Conservation (phyloP, 2,329 filamentous ascomycete genomes). For the Fusarium setosum region DNA sequence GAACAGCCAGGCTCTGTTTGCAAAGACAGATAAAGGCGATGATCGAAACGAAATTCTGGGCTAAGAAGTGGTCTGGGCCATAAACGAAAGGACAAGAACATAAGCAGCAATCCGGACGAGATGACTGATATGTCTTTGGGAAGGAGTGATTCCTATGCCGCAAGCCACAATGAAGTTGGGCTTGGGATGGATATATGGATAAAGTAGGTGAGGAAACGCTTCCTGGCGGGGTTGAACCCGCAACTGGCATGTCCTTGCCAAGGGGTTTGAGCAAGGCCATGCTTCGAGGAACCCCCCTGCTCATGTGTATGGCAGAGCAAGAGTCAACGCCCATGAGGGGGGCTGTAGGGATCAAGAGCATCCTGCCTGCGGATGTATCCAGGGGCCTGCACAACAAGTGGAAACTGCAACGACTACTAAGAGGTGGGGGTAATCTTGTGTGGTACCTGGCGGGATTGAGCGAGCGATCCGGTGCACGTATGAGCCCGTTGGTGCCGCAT, state of each 20-base stretch:
- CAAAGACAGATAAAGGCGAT: slow-evolving; percentile 1
- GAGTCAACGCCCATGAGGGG: slow-evolving; percentile 57
- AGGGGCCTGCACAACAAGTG: slow-evolving; percentile 36
- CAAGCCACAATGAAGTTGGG: slow-evolving; percentile 22
- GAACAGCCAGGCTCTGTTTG: slow-evolving; percentile 1
- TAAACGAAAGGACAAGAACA: slow-evolving; percentile 22
- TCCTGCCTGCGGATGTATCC: slow-evolving; percentile 35
- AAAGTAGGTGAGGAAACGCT: slow-evolving; percentile 32
- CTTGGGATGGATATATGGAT: slow-evolving; percentile 42
- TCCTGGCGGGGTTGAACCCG: slow-evolving; percentile 35
- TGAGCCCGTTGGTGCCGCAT: slow-evolving; percentile 40
- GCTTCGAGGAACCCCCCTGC: slow-evolving; percentile 33
- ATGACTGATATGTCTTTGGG: slow-evolving; percentile 12
- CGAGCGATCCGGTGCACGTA: slow-evolving; percentile 40
- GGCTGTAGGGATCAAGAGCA: slow-evolving; percentile 56
- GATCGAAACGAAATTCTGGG: slow-evolving; percentile 10
- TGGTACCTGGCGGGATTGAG: slow-evolving; percentile 35
- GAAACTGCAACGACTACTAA: slow-evolving; percentile 35
- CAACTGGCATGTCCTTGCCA: slow-evolving; percentile 38
- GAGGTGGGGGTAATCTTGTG: slow-evolving; percentile 31
- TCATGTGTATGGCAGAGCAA: slow-evolving; percentile 50
- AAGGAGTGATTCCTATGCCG: slow-evolving; percentile 24
- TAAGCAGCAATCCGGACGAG: slow-evolving; percentile 8
- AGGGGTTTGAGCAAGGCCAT: slow-evolving; percentile 37
- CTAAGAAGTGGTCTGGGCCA: neutral